Base-by-base conservation (phyloP, 2,329 filamentous ascomycete species). In the Botrytis fabae region DNA sequence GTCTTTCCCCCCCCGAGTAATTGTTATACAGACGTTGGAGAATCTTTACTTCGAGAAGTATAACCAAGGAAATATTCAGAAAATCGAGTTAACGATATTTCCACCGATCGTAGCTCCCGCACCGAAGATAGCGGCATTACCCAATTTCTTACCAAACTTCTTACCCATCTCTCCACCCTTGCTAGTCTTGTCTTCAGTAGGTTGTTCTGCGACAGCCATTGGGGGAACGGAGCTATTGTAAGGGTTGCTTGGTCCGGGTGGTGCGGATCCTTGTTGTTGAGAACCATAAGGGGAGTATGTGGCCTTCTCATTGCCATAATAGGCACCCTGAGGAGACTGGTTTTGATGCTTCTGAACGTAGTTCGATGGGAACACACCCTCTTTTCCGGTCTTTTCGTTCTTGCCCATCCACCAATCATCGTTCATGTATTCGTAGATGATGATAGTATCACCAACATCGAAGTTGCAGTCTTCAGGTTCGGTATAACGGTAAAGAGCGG, bases 81-180 rank as follows among this genome's bases (percentile, higher is more conserved):
- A 96, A 78, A 97, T 97, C 76, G 91, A 90, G 83, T 97, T 96
- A 78, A 97, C 94, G 80, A 97, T 90, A 81, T 97, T 96, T 77
- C 92, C 89, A 80, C 95, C 95, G 76, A 97, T 92, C 1, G 93
- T 96, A 66, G 95, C 95, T 82, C 95, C 95, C 65, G 95, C 95
- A 82, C 95, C 95, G 79, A 97, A 97, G 77, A 98, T 94, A 42
- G 94, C 94, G 62, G 88, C 87, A 78, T 91, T 90, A 10, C 95
- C 95, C 80, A 95, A 82, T 86, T 98, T 98, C 89, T 97, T 97
- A 77, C 95, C 95, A 83, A 98, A 93, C 85, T 98, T 98, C 90
- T 97, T 97, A 72, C 93, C 94, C 72, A 90, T 88, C 82, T 93
- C 87, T 14, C 84, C 85, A 61, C 85, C 84, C 48, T 85, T 85